A percentile compares a stretch with the other conserved stretches of the same genome.
phyloP scores from a whole-genome alignment of 2,329 filamentous ascomycete species.

The Fonsecaea pugnacius region DNA sequence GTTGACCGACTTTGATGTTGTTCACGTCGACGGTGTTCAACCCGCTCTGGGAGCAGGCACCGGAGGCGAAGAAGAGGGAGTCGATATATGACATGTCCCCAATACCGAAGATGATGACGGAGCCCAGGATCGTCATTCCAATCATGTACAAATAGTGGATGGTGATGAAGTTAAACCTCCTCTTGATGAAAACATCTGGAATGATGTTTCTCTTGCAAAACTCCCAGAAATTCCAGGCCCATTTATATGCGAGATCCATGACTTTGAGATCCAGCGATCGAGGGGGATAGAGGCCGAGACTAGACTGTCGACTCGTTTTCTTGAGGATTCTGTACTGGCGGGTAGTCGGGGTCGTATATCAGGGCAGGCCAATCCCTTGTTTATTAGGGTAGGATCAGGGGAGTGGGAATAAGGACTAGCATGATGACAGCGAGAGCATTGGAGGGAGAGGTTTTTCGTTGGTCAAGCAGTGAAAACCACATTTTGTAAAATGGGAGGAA shows the following conservation, averaged over 20 bases:
- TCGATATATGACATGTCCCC: conserved; percentile 77
- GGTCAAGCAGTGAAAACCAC: not conserved
- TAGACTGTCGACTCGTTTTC: not conserved
- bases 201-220: conserved; percentile 44
- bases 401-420: not conserved
- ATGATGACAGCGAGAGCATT: not conserved
- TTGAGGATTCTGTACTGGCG: not conserved
- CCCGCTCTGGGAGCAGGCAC: conserved; percentile 87
- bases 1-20: conserved; percentile 70
- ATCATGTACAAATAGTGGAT: conserved; percentile 76
- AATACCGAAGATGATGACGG: conserved; percentile 73
- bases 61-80: conserved; percentile 83
- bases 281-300: not conserved
- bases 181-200: conserved; percentile 43
- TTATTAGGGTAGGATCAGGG: not conserved
- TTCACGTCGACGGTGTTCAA: conserved; percentile 78
- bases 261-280: not conserved
- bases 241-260: not conserved
- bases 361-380: not conserved
- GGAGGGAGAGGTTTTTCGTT: not conserved
- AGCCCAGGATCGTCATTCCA: conserved; percentile 71
- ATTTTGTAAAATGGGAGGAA: not conserved
- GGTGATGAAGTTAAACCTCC: conserved; percentile 52
- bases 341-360: not conserved
- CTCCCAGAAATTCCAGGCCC: conserved; percentile 22